These are phyloP conservation scores for Ophiostoma montium DNA, from an alignment of 2,329 filamentous ascomycete genomes.

Conservation along the genomic window DNA sequence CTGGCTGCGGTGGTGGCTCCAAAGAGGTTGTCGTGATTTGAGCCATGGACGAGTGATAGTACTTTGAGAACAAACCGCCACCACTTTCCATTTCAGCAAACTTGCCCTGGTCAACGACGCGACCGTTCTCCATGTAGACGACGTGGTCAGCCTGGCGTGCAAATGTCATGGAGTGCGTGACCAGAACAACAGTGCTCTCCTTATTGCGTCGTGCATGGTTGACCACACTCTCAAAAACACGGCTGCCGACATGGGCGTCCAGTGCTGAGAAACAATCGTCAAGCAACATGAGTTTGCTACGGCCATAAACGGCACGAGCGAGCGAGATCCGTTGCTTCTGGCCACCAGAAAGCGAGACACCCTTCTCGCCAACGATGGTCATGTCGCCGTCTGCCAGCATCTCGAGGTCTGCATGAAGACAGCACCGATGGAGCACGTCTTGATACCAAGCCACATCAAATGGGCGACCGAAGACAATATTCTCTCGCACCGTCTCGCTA, in stretches of 20 bases:
- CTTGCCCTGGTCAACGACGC: conserved; percentile 46
- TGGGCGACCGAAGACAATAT: conserved; percentile 31
- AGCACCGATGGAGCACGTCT: conserved; percentile 71
- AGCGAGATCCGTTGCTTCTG: conserved; percentile 14
- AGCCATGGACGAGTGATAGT: too few relatives aligned
- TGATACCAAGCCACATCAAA: conserved; percentile 61
- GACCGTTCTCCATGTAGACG: conserved; percentile 53
- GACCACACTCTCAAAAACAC: conserved; percentile 48
- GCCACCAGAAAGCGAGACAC: conserved; percentile 11
- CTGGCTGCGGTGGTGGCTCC: too few relatives aligned
- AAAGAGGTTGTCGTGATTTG: too few relatives aligned
- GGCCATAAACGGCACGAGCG: conserved; percentile 10
- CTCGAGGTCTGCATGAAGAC: conserved; percentile 70
- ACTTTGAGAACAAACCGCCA: not conserved
- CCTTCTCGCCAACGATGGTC: conserved; percentile 11
- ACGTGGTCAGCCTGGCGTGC: conserved; percentile 51
- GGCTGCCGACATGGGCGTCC: conserved; percentile 34
- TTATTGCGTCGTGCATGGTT: conserved; percentile 15
- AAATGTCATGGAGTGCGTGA: conserved; percentile 35
- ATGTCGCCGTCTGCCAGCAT: conserved; percentile 41
- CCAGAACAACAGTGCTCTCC: conserved; percentile 14
- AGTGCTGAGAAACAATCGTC: conserved; percentile 13
- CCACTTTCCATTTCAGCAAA: conserved; percentile 39
- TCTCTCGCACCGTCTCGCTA: conserved; percentile 41
- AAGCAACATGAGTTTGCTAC: conserved; percentile 10